These are phyloP conservation scores for Sungouiella thailandica DNA, from an alignment of 805 yeast species.

Conservation along the genomic window DNA sequence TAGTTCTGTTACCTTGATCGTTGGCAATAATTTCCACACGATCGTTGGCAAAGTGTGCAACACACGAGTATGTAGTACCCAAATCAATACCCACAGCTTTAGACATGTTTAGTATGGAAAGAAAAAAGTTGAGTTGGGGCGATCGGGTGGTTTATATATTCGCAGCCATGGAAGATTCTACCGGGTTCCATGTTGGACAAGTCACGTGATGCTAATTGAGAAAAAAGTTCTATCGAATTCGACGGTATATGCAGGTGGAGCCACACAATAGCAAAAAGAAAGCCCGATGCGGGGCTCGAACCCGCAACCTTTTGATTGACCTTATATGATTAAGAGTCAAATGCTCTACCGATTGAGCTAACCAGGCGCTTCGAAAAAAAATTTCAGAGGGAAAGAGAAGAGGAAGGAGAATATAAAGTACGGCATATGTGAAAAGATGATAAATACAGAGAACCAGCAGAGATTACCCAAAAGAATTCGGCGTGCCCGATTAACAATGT, in stretches of 20 bases:
- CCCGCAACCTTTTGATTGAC: conserved; percentile 23
- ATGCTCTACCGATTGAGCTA: conserved; percentile 22
- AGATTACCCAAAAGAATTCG: no score
- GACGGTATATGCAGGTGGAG: no score
- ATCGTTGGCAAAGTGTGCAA: conserved; percentile 29
- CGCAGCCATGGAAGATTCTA: conserved; percentile 14
- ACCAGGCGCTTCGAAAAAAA: conserved; percentile 13
- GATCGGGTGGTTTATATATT: conserved; percentile 1
- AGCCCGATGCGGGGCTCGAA: conserved; percentile 24
- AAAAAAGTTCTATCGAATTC: conserved; percentile 11
- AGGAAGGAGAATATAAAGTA: no score
- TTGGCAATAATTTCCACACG: conserved; percentile 30
- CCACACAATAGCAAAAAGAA: conserved; percentile 8
- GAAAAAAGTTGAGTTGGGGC: not conserved
- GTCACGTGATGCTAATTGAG: conserved; percentile 6
- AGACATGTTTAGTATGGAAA: conserved; percentile 15
- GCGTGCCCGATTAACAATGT: no score
- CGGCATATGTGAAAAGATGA: no score
- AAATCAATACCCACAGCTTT: conserved; percentile 31
- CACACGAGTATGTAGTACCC: conserved; percentile 32
- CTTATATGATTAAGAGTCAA: conserved; percentile 18
- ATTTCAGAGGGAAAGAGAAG: no score
- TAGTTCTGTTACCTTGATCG: conserved; percentile 32
- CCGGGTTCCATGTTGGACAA: conserved; percentile 7
- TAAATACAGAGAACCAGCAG: no score